Conservation (phyloP, 768 basidiomycete species). For the Collybia nuda region DNA sequence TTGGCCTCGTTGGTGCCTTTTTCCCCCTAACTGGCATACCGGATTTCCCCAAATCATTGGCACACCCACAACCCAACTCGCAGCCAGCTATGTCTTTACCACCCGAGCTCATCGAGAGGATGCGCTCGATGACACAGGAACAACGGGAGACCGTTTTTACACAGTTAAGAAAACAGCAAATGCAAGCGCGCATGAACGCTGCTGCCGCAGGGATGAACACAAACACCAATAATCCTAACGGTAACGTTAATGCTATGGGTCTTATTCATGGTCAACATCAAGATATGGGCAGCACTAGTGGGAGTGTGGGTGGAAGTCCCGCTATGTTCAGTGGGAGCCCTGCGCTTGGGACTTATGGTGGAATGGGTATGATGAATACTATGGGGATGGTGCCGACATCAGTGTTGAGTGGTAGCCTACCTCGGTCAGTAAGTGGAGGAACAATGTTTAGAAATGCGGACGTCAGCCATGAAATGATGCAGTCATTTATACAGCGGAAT, state of each 20-base stretch:
- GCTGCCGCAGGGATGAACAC: too few relatives aligned
- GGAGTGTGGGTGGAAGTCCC: not conserved
- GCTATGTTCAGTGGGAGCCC: conserved; percentile 16
- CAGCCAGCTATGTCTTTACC: too few relatives aligned
- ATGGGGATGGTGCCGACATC: conserved; percentile 14
- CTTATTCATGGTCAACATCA: too few relatives aligned
- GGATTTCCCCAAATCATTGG: conserved; percentile 35
- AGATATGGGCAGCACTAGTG: too few relatives aligned
- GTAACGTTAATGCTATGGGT: too few relatives aligned
- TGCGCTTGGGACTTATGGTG: conserved; percentile 9
- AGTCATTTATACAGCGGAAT: conserved; percentile 42
- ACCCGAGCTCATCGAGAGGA: too few relatives aligned
- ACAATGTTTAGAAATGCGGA: conserved; percentile 14
- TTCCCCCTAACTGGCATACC: conserved; percentile 56
- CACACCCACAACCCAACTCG: too few relatives aligned
- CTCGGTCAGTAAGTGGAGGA: not conserved
- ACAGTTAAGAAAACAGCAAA: too few relatives aligned
- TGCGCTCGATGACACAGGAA: too few relatives aligned
- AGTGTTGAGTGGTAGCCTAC: not conserved
- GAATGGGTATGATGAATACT: conserved; percentile 20
- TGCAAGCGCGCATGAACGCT: too few relatives aligned
- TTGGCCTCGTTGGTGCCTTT: conserved; percentile 41
- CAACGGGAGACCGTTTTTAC: too few relatives aligned
- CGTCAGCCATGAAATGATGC: conserved; percentile 40
- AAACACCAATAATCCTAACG: too few relatives aligned